Evolutionary conservation across 2,329 filamentous ascomycete species (phyloP), one percentile per base, ranked within the genome.

Genomic region (Pseudovirgaria hyperparasitica): DNA sequence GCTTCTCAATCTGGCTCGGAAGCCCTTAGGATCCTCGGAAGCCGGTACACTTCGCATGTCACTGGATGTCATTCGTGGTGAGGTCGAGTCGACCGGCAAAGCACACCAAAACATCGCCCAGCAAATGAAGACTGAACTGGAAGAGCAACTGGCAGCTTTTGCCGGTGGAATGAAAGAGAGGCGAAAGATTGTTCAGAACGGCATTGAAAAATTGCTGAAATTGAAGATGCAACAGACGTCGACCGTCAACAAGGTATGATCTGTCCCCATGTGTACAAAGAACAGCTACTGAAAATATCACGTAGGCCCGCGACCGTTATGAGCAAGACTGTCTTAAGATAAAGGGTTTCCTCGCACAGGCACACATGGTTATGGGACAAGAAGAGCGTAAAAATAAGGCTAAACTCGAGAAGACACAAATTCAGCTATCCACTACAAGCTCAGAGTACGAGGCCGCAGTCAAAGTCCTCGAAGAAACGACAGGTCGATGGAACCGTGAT

Each of bases 361-460:
- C 90, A 7, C 92, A 98, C 52, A 98, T 98, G 90, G 90, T 98
- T 31, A 98, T 98, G 90, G 90, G 90, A 9, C 90, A 98, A 44
- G 90, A 98, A 52, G 90, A 98, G 61, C 75, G 90, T 16, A 94
- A 93, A 60, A 98, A 98, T 57, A 98, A 98, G 60, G 86, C 87
- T 13, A 96, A 93, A 57, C 70, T 98, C 22, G 90, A 98, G 55
- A 98, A 98, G 68, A 96, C 90, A 2, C 90, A 98, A 52, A 90
- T 94, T 43, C 92, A 86, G 45, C 70, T 98, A 32, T 86, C 86
- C 1, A 76, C 76, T 6, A 86, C 86, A 34, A 96, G 92, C 56
- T 76, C 74, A 23, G 90, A 96, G 44, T 98, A 98, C 50, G 87
- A 98, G 54, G 72, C 73, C 27, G 85, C 90, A 1, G 80, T 98